Conservation (phyloP, 2,329 filamentous ascomycete genomes). For the Aureobasidium subglaciale region DNA sequence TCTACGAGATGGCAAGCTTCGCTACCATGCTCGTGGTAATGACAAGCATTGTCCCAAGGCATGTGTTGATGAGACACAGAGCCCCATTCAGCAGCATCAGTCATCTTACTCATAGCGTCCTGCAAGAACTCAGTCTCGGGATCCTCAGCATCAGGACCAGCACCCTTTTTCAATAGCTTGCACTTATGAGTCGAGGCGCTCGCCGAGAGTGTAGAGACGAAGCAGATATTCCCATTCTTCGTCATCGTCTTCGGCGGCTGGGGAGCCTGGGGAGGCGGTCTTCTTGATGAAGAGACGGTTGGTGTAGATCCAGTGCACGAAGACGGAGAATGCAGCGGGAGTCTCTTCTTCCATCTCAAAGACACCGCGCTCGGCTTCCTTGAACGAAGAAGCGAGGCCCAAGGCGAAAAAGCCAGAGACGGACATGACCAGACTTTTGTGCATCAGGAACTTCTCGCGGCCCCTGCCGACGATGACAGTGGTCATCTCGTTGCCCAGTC, state of each 20-base stretch:
- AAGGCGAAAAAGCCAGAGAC: background rate
- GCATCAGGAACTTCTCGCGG: background rate
- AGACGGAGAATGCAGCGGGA: background rate
- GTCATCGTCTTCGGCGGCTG: background rate
- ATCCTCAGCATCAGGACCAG: background rate
- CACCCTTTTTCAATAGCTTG: background rate
- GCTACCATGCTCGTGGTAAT: conserved; percentile 4
- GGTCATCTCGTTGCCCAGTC: background rate
- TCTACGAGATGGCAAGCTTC: background rate
- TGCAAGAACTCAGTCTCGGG: background rate
- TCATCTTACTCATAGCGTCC: background rate
- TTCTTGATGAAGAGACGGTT: background rate
- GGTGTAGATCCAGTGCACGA: background rate
- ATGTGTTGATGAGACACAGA: background rate
- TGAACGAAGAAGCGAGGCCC: background rate
- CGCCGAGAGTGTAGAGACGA: conserved; percentile 17
- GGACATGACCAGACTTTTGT: conserved; percentile 2
- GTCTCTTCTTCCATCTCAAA: background rate
- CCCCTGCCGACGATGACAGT: background rate
- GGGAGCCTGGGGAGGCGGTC: background rate
- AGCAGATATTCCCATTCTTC: conserved; percentile 11
- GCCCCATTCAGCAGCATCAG: background rate
- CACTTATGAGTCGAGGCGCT: conserved; percentile 12
- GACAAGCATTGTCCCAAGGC: background rate
- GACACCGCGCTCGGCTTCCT: background rate